phyloP scores from a whole-genome alignment of 108 stramenopile genomes.

The Seminavis robusta region DNA sequence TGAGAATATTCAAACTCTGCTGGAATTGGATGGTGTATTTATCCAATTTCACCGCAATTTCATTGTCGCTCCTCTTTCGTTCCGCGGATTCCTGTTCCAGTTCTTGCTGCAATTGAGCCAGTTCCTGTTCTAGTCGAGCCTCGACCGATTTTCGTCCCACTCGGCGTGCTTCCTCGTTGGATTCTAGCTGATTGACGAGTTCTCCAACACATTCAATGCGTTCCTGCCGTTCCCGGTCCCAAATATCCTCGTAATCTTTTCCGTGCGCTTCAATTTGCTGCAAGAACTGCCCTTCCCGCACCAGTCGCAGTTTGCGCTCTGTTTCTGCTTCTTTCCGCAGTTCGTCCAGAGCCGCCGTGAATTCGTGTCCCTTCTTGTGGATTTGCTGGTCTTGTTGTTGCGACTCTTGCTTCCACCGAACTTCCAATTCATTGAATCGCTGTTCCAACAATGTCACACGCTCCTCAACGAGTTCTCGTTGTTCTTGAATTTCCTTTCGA shows the following conservation, averaged over 20 bases:
- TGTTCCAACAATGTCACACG: constrained; percentile 47
- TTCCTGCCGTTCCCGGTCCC: constrained; percentile 69
- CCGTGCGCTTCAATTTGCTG: constrained; percentile 89
- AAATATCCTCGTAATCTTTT: constrained; percentile 48
- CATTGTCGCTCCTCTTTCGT: constrained; percentile 81
- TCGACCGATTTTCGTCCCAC: constrained; percentile 69
- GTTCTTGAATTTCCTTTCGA: constrained; percentile 44
- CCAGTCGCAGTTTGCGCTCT: constrained; percentile 75
- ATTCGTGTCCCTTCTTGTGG: constrained; percentile 41
- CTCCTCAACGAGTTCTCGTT: constrained; percentile 37
- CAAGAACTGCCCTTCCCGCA: constrained; percentile 81
- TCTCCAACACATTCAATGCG: constrained; percentile 61
- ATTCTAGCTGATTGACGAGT: constrained; percentile 53
- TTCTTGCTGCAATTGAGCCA: constrained; percentile 61
- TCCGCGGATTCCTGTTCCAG: constrained; percentile 67
- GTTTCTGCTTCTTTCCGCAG: constrained; percentile 69
- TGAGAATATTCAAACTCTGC: constrained; percentile 69
- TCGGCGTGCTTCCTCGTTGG: constrained; percentile 59
- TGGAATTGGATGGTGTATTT: constrained; percentile 88
- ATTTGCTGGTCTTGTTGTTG: constrained; percentile 42
- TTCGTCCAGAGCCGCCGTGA: constrained; percentile 41
- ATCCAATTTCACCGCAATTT: constrained; percentile 88
- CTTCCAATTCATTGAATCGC: constrained; percentile 56
- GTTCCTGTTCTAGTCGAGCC: constrained; percentile 59
- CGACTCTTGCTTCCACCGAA: constrained; percentile 53